Evolutionary conservation across 2,329 filamentous ascomycete genomes (phyloP), one percentile per base, ranked within the genome.

Genomic region (Fusarium austroafricanum): DNA sequence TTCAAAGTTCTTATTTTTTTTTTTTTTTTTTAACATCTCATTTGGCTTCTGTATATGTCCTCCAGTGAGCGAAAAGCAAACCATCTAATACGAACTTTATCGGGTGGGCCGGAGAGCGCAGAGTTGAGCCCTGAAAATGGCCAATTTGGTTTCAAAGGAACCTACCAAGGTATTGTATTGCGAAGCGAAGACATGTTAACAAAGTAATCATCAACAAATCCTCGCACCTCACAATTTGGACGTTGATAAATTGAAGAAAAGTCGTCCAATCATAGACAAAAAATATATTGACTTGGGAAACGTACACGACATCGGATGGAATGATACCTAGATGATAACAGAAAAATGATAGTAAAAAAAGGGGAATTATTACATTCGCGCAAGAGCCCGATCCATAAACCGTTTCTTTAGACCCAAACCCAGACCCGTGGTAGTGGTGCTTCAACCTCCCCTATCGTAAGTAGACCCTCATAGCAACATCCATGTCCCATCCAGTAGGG

Each of bases 351-450:
- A 77, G 73, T 75, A 77, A 77, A 26, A 26, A 77, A 77, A 77
- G 76, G 75, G 80, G 78, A 78, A 79, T 79, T 83, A 84, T 82
- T 84, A 84, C 81, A 84, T 68, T 71, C 82, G 78, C 78, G 79
- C 75, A 81, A 79, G 75, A 79, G 77, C 73, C 71, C 65, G 68
- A 68, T 70, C 66, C 67, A 38, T 69, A 50, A 66, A 66, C 69
- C 71, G 55, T 62, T 62, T 61, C 67, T 62, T 49, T 46, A 65
- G 60, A 69, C 63, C 68, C 61, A 64, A 61, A 69, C 68, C 62
- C 58, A 60, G 71, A 76, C 72, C 72, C 73, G 68, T 66, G 28
- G 55, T 66, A 38, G 58, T 71, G 73, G 71, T 71, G 43, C 33
- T 49, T 72, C 73, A 75, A 69, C 65, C 63, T 68, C 59, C 61